These are phyloP conservation scores for Primulina eburnea DNA, from an alignment of 257 asterid species.

Conservation along the genomic window DNA sequence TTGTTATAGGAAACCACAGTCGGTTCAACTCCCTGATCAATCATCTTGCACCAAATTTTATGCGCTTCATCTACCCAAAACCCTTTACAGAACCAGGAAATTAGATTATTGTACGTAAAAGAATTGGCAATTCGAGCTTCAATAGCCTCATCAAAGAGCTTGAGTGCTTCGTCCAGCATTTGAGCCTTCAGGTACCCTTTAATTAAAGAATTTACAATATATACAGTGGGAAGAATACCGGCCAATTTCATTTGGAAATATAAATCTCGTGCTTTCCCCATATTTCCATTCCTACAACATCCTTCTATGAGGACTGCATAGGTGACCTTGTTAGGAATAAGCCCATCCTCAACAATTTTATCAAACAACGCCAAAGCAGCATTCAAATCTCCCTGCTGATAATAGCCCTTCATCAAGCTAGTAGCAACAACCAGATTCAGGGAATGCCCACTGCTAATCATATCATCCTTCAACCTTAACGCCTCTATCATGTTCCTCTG, in stretches of 20 bases:
- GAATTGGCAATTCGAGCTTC: conserved; percentile 55
- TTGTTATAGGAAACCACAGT: conserved; percentile 51
- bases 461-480: conserved; percentile 64
- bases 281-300: conserved; percentile 48
- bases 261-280: conserved; percentile 61
- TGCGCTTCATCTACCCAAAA: conserved; percentile 56
- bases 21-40: conserved; percentile 48
- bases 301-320: conserved; percentile 83
- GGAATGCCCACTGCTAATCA: conserved; percentile 55
- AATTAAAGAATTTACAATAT: conserved; percentile 56
- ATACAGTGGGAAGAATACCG: conserved; percentile 55
- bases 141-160: conserved; percentile 55
- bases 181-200: conserved; percentile 51
- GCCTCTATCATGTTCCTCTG: conserved; percentile 64
- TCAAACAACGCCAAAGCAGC: conserved; percentile 58
- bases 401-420: conserved; percentile 81
- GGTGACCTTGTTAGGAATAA: conserved; percentile 68
- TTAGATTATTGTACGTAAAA: conserved; percentile 54
- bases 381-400: conserved; percentile 54
- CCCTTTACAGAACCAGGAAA: conserved; percentile 49
- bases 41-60: conserved; percentile 58
- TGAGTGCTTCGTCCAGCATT: conserved; percentile 45
- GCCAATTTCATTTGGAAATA: conserved; percentile 51
- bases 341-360: conserved; percentile 46
- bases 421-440: conserved; percentile 74